Conservation (phyloP, 768 basidiomycete genomes). For the Macrolepiota dolichaula region DNA sequence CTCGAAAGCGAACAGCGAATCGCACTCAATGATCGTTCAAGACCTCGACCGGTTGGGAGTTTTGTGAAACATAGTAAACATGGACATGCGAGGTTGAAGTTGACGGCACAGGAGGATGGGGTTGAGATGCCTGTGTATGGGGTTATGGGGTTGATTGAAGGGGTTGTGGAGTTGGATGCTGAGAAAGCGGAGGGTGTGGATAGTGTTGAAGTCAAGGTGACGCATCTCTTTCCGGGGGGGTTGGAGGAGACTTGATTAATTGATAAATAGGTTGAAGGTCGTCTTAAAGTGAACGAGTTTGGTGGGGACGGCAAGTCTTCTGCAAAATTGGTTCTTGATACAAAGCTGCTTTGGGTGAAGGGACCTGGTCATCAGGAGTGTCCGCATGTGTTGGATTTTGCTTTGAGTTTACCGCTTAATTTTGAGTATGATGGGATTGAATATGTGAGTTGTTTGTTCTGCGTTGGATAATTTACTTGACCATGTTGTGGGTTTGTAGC, state of each 20-base stretch:
- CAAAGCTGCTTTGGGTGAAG: conserved; percentile 56
- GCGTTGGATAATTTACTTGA: background rate
- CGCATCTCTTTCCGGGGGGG: too few relatives aligned
- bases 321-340: conserved; percentile 49
- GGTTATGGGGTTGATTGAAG: conserved; percentile 46
- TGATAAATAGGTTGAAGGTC: conserved; percentile 54
- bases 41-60: conserved; percentile 38
- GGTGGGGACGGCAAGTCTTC: conserved; percentile 62
- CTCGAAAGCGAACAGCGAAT: conserved; percentile 50
- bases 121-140: conserved; percentile 57
- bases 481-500: conserved; percentile 32
- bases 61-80: conserved; percentile 60
- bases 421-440: conserved; percentile 53
- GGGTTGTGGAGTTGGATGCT: conserved; percentile 43
- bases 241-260: conserved; percentile 2
- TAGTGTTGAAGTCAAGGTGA: conserved; percentile 63
- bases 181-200: conserved; percentile 51
- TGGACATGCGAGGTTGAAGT: conserved; percentile 47
- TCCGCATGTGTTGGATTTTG: conserved; percentile 52
- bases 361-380: conserved; percentile 40
- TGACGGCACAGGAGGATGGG: conserved; percentile 51
- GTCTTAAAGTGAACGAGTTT: conserved; percentile 54
- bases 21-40: conserved; percentile 38
- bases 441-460: conserved; percentile 46
- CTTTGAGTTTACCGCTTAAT: conserved; percentile 51